These are phyloP conservation scores for Rhizophora mangle DNA, from an alignment of 345 rosid genomes.

Conservation along the genomic window DNA sequence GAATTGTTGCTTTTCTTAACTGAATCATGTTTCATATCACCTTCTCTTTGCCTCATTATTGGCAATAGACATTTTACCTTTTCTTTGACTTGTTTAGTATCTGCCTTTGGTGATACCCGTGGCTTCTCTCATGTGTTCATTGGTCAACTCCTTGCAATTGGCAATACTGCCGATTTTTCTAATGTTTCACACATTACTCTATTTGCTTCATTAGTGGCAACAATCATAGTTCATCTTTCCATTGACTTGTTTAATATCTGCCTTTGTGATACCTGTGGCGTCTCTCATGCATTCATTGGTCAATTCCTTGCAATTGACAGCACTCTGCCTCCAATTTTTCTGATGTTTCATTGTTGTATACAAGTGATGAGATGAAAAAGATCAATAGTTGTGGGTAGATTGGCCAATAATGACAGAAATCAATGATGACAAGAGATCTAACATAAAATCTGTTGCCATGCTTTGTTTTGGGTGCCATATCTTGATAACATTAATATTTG, in stretches of 20 bases:
- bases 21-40: too few relatives aligned
- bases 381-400: too few relatives aligned
- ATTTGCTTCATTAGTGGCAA: neutral
- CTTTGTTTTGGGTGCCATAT: too few relatives aligned
- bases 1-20: neutral
- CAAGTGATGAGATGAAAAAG: too few relatives aligned
- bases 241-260: neutral
- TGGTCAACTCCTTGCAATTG: neutral
- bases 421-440: too few relatives aligned
- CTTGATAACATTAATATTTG: too few relatives aligned
- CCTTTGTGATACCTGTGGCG: neutral
- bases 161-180: too few relatives aligned
- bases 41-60: neutral
- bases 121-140: neutral
- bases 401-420: too few relatives aligned
- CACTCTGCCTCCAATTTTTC: neutral
- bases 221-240: neutral
- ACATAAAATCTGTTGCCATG: too few relatives aligned
- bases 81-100: neutral
- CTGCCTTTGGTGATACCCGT: neutral
- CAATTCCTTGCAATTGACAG: neutral
- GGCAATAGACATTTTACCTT: neutral
- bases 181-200: too few relatives aligned
- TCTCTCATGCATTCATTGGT: neutral
- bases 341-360: neutral